Percentiles rank a stretch among this genome's conserved stretches.
phyloP scores from a whole-genome alignment of 192 early-diverging fungal genomes.

The Linnemannia zychae region DNA sequence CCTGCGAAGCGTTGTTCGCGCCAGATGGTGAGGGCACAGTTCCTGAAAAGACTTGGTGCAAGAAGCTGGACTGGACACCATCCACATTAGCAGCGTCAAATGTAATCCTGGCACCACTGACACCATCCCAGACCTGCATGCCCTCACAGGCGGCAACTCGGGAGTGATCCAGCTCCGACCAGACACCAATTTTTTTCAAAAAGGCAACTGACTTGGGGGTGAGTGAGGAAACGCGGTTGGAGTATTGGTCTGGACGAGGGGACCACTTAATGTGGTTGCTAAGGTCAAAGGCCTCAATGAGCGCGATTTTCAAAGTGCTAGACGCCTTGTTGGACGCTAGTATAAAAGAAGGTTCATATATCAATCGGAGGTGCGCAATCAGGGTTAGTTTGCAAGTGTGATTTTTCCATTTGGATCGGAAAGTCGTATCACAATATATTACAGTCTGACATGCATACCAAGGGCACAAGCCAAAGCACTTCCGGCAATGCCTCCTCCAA shows the following conservation, averaged over 20 bases:
- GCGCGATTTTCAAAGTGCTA: slow-evolving; percentile 69
- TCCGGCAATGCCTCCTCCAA: slow-evolving; percentile 93
- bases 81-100: slow-evolving; percentile 69
- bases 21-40: background rate
- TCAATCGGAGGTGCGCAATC: background rate
- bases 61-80: slow-evolving; percentile 28
- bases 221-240: slow-evolving; percentile 87
- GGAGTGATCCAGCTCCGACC: slow-evolving; percentile 69
- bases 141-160: slow-evolving; percentile 75
- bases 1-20: slow-evolving; percentile 9
- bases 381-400: background rate
- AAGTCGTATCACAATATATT: background rate
- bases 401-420: background rate
- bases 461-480: slow-evolving; percentile 87
- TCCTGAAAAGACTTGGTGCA: slow-evolving; percentile 44
- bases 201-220: slow-evolving; percentile 78
- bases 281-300: slow-evolving; percentile 87
- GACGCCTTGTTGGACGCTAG: slow-evolving; percentile 51
- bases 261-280: slow-evolving; percentile 65
- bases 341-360: background rate
- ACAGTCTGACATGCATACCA: slow-evolving; percentile 57
- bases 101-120: slow-evolving; percentile 71
- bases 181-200: slow-evolving; percentile 75
- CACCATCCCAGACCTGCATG: slow-evolving; percentile 88
- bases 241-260: slow-evolving; percentile 68